Evolutionary conservation across 148 eudicot genomes (phyloP).

Genomic region (Persicaria tinctoria): DNA sequence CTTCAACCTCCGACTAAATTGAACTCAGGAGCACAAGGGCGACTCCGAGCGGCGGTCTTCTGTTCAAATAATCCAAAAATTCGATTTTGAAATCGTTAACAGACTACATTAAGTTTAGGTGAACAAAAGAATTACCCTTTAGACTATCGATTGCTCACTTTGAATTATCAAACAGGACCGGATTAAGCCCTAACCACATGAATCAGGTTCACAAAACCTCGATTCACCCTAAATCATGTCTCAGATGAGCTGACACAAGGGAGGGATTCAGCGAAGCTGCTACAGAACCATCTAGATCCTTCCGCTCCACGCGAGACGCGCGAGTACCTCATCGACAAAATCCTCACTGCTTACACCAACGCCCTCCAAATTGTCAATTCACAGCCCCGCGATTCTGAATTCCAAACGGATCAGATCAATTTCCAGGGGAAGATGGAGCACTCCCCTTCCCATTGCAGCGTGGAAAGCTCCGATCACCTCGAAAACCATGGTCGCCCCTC

Average conservation of each 20-base stretch:
- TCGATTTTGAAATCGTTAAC: no score
- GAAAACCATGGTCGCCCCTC: slow-evolving; percentile 5
- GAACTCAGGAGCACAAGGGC: no score
- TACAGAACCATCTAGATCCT: slow-evolving; percentile 28
- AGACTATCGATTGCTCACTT: no score
- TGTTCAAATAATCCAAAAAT: no score
- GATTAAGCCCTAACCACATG: no score
- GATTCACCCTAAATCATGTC: no score
- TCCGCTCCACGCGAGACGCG: slow-evolving; percentile 18
- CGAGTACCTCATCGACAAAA: slow-evolving; percentile 29
- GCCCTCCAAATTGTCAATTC: neutral
- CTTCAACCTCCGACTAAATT: no score
- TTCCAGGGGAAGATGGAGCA: neutral
- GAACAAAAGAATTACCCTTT: no score
- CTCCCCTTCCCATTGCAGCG: neutral
- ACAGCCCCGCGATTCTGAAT: neutral
- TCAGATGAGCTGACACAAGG: slow-evolving; percentile 49
- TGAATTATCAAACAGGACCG: no score
- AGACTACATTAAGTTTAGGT: no score
- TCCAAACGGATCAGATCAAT: neutral
- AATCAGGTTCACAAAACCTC: no score
- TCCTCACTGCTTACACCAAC: slow-evolving; percentile 22
- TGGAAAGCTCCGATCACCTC: neutral
- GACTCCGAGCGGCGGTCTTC: no score
- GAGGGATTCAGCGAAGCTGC: slow-evolving; percentile 37